phyloP scores from a whole-genome alignment of 1,284 basidiomycete genomes.

The Irpex sp. region DNA sequence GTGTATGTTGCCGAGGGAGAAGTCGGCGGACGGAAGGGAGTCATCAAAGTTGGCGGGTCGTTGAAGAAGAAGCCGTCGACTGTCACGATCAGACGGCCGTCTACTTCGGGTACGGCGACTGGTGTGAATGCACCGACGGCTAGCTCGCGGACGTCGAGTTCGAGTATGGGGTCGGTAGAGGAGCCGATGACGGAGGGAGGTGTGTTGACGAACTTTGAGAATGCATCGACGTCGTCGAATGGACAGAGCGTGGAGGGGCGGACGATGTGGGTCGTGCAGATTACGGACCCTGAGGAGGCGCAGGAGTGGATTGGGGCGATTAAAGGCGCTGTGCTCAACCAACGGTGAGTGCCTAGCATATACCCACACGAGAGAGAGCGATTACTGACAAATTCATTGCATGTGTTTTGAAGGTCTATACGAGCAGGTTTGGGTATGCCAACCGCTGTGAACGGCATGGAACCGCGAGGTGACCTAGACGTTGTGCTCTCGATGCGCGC shows the following conservation, averaged over 20 bases:
- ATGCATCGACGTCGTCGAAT: not conserved
- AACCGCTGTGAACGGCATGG: slow-evolving; percentile 35
- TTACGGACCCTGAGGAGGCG: slow-evolving; percentile 50
- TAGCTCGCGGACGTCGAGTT: slow-evolving; percentile 6
- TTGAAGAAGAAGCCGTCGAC: slow-evolving; percentile 46
- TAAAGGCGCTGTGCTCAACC: slow-evolving; percentile 63
- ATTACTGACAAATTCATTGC: not conserved
- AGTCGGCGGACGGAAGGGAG: slow-evolving; percentile 53
- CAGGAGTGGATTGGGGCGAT: slow-evolving; percentile 71
- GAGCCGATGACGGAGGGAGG: not conserved
- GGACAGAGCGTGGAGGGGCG: slow-evolving; percentile 27
- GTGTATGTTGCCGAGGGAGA: slow-evolving; percentile 69
- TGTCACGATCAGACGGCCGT: not conserved
- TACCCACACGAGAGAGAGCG: not conserved
- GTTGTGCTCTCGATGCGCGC: slow-evolving; percentile 76
- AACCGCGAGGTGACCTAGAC: slow-evolving; percentile 72
- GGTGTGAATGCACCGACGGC: not conserved
- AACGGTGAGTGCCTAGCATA: slow-evolving; percentile 57
- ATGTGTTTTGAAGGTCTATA: slow-evolving; percentile 40
- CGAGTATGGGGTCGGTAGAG: slow-evolving; percentile 5
- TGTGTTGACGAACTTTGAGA: not conserved
- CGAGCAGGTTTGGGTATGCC: slow-evolving; percentile 58
- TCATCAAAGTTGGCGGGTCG: slow-evolving; percentile 61
- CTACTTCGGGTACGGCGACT: not conserved
- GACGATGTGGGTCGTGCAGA: slow-evolving; percentile 66